phyloP scores from a whole-genome alignment of 2,329 filamentous ascomycete genomes.

The Albophoma yamanashiensis region DNA sequence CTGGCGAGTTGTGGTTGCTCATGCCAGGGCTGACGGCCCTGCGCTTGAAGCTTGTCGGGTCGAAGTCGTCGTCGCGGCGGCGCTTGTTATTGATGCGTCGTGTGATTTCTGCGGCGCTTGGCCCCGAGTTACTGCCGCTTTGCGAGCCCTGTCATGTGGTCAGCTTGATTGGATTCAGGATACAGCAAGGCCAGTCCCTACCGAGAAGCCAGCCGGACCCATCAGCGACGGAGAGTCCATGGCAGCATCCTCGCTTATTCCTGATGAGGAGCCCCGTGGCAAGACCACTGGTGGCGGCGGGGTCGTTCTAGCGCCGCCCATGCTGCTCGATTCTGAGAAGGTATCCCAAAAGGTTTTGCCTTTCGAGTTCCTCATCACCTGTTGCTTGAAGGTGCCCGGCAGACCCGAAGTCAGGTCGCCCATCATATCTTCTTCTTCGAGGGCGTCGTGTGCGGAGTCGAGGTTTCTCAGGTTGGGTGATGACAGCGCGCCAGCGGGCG shows the following conservation, averaged over 20 bases:
- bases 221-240: slow-evolving; percentile 57
- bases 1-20: slow-evolving; percentile 81
- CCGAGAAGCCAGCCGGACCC: slow-evolving; percentile 21
- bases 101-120: slow-evolving; percentile 63
- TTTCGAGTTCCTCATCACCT: slow-evolving; percentile 60
- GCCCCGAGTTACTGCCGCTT: slow-evolving; percentile 31
- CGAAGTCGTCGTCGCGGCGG: slow-evolving; percentile 84
- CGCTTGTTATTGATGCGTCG: slow-evolving; percentile 72
- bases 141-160: slow-evolving; percentile 9
- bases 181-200: slow-evolving; percentile 13
- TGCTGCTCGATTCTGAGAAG: slow-evolving; percentile 57
- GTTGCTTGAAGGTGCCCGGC: slow-evolving; percentile 64
- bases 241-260: slow-evolving; percentile 57
- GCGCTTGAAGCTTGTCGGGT: slow-evolving; percentile 79
- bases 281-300: slow-evolving; percentile 58
- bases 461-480: slow-evolving; percentile 58
- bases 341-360: slow-evolving; percentile 65
- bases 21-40: slow-evolving; percentile 85
- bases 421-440: slow-evolving; percentile 62
- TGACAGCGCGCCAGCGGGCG: slow-evolving; percentile 48
- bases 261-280: slow-evolving; percentile 46
- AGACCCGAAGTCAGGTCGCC: slow-evolving; percentile 36
- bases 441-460: slow-evolving; percentile 56
- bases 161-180: background rate
- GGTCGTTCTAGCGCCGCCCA: slow-evolving; percentile 38